Base-by-base conservation (phyloP, 2,329 filamentous ascomycete species). In the Raffaelea deltoideospora region DNA sequence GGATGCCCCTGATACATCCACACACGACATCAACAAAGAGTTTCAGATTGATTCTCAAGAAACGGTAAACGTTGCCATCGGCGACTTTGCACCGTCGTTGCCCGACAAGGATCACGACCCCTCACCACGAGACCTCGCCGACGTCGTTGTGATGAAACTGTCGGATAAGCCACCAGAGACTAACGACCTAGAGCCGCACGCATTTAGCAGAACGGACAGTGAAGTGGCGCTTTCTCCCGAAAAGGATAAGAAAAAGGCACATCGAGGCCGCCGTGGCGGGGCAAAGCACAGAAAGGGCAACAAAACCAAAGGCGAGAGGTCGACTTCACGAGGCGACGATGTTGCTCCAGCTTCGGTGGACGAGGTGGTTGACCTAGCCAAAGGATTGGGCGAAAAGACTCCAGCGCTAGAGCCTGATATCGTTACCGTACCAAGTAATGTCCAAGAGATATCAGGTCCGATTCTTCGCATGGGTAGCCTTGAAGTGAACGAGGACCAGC, bases 241-340 rank as follows among this genome's bases (percentile, higher is more conserved):
- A 14, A 62, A 61, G 29, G 62, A 60, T 41, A 77, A 76, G 48
- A 79, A 74, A 50, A 82, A 79, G 52, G 66, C 71, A 0, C 77
- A 80, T 38, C 67, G 80, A 38, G 81, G 81, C 4, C 67, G 72
- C n/a, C 69, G 81, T 33, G 81, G 79, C 18, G 80, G 81, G 3
- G 69, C 71, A 15, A 77, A 79, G 51, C 75, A 79, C 43, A 72
- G 72, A 41, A 76, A 72, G 45, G 65, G 63, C 13, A 34, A 24
- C 26, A 42, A 40, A 34, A 61, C 62, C 31, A 68, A 72, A 42
- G 55, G 65, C 15, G 64, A 75, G 13, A 56, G 58, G 3, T 68
- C 69, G 0, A 59, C 61, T 34, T 65, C 63, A 3, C 59, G 63
- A 14, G 64, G 61, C 10, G 69, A 72, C 31, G 65, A 64, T 4